Conservation (phyloP, 2,329 filamentous ascomycete genomes). For the Exophiala sp. region DNA sequence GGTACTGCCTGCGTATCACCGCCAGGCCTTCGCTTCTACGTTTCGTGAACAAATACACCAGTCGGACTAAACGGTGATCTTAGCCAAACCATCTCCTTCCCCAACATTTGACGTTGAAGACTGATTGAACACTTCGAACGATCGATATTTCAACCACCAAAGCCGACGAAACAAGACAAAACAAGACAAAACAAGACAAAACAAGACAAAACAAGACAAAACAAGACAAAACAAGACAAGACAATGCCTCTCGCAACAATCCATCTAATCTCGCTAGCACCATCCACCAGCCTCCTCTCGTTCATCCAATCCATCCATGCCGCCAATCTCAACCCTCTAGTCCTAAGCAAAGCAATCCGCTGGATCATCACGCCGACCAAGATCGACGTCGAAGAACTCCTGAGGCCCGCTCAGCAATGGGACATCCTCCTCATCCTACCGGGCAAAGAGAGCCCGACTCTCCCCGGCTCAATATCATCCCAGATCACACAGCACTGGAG, state of each 20-base stretch:
- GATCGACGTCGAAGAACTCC: conserved; percentile 32
- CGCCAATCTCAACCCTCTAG: conserved; percentile 30
- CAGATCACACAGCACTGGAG: conserved; percentile 31
- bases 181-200: too few relatives aligned
- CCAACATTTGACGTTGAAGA: too few relatives aligned
- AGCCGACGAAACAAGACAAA: too few relatives aligned
- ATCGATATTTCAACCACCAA: too few relatives aligned
- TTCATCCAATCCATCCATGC: conserved; percentile 32
- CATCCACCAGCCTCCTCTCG: conserved; percentile 25
- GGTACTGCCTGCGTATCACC: too few relatives aligned
- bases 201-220: too few relatives aligned
- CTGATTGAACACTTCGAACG: too few relatives aligned
- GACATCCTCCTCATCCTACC: conserved; percentile 36
- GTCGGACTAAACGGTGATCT: too few relatives aligned
- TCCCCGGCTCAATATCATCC: conserved; percentile 22
- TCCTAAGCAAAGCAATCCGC: conserved; percentile 35
- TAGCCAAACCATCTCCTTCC: too few relatives aligned
- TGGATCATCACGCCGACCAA: conserved; percentile 34
- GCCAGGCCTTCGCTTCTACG: too few relatives aligned
- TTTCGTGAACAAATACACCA: too few relatives aligned
- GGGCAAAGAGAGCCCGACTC: conserved; percentile 24
- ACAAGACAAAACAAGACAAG: too few relatives aligned
- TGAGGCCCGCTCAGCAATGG: conserved; percentile 31
- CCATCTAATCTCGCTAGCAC: conserved; percentile 33
- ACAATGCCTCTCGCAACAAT: conserved; percentile 36